Conservation (phyloP, 371 early-diverging fungal species). For the Rhizopus delemar region DNA sequence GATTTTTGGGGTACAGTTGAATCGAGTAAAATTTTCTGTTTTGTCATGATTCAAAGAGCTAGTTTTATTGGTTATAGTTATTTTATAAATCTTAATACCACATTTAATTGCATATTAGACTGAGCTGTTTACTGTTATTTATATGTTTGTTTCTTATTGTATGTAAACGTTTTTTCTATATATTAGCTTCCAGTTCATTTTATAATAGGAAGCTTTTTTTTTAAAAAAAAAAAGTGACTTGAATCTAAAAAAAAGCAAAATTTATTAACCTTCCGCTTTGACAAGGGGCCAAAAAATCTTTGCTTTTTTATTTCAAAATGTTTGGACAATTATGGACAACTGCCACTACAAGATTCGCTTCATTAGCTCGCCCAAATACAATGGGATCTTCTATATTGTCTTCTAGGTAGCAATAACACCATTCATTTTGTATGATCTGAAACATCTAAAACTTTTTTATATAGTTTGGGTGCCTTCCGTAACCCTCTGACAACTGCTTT, state of each 20-base stretch:
- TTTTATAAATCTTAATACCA: no score
- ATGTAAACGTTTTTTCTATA: no score
- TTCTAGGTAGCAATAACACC: conserved; percentile 10
- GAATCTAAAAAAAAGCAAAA: background rate
- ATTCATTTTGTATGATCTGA: background rate
- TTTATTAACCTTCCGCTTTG: background rate
- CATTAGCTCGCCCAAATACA: conserved; percentile 13
- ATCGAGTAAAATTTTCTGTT: no score
- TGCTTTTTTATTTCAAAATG: conserved; percentile 14
- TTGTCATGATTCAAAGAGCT: no score
- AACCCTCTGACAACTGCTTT: conserved; percentile 23
- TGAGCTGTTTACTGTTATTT: no score
- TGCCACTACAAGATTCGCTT: conserved; percentile 15
- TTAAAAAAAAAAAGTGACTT: conserved; percentile 1
- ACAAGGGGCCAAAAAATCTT: conserved; percentile 6
- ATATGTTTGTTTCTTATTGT: no score
- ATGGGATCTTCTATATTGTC: conserved; percentile 26
- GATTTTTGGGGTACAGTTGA: no score
- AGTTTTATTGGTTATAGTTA: no score
- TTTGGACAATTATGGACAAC: conserved; percentile 24
- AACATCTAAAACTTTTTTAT: background rate
- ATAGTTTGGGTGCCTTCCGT: conserved; percentile 24
- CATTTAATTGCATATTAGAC: no score
- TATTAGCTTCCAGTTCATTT: no score
- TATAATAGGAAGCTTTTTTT: no score